Conservation (phyloP, 352 stramenopile genomes). For the Phytopythium ostracodes region DNA sequence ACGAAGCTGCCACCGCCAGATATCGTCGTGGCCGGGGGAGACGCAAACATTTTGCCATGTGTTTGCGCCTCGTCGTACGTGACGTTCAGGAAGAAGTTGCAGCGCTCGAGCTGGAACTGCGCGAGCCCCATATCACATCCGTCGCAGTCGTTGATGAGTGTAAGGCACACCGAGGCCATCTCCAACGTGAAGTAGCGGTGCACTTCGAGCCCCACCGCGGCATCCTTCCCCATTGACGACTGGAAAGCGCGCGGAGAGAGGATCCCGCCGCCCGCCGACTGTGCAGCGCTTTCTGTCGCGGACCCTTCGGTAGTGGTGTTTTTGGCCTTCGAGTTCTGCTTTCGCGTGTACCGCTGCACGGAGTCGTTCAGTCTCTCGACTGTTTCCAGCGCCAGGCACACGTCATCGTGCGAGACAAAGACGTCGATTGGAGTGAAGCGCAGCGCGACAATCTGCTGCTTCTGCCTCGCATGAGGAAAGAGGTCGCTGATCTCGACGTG, state of each 20-base stretch:
- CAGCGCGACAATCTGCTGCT: slow-evolving; percentile 72
- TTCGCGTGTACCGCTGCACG: slow-evolving; percentile 3
- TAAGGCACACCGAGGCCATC: slow-evolving; percentile 57
- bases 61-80: slow-evolving; percentile 29
- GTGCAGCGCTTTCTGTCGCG: neutral
- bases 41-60: slow-evolving; percentile 13
- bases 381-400: slow-evolving; percentile 44
- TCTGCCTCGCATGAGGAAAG: slow-evolving; percentile 55
- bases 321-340: neutral
- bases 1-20: slow-evolving; percentile 65
- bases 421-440: slow-evolving; percentile 75
- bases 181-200: slow-evolving; percentile 81
- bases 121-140: slow-evolving; percentile 83
- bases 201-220: slow-evolving; percentile 32
- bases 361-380: slow-evolving; percentile 34
- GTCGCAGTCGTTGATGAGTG: slow-evolving; percentile 84
- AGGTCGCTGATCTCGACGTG: slow-evolving; percentile 65
- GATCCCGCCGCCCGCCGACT: neutral
- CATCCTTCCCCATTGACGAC: slow-evolving; percentile 4
- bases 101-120: slow-evolving; percentile 67
- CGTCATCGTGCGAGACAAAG: slow-evolving; percentile 79
- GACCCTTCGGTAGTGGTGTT: neutral
- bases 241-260: slow-evolving; percentile 7
- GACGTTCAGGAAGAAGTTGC: slow-evolving; percentile 73
- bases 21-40: slow-evolving; percentile 41